A percentile compares a stretch with the other conserved stretches of the same genome.
These are phyloP conservation scores for Daucus carota DNA, from an alignment of 129 eudicot genomes.

Conservation along the genomic window DH1_v3.0 NC_030383.2:11994501-11995000, in stretches of 20 bases:
- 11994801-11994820: not conserved
- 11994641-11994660: not conserved
- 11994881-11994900: not conserved
- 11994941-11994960: not conserved
- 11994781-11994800: slow-evolving; percentile 1
- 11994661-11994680: not conserved
- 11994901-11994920: not conserved
- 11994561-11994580: too few relatives aligned
- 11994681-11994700: too few relatives aligned
- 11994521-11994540: too few relatives aligned
- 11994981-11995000: not conserved
- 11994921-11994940: not conserved
- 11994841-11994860: not conserved
- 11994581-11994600: too few relatives aligned
- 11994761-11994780: not conserved
- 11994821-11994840: not conserved
- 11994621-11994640: not conserved
- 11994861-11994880: not conserved
- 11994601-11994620: too few relatives aligned
- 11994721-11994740: not conserved
- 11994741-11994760: not conserved
- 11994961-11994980: not conserved
- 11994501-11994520: too few relatives aligned
- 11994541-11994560: too few relatives aligned
- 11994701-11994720: not conserved